Base-by-base conservation (phyloP, 176 grass and related monocot species). In the Aegilops tauschii region DNA sequence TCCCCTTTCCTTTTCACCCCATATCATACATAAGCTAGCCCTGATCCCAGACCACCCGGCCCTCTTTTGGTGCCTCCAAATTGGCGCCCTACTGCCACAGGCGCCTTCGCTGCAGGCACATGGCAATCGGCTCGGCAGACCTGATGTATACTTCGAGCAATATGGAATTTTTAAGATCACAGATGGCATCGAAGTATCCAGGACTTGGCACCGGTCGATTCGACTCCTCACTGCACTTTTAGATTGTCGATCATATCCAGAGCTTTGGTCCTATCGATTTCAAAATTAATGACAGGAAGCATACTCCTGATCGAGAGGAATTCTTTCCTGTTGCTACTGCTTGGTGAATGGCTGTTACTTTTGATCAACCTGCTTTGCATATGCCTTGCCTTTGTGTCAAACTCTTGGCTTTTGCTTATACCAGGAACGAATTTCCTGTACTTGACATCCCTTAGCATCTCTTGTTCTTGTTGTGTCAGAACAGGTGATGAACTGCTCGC, bases 361-460 rank as follows among this genome's bases (percentile, higher is more conserved):
- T 98, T 98, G 87, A 92, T 94, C 88, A 98, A 73, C 59, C 94
- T 92, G 65, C 85, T 86, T 49, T 99, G 84, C 73, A 81, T 85
- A 78, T 90, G 82, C 50, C 87, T 95, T 45, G 77, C 69, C 29
- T 74, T 87, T n/a, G 66, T 90, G 65, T 90, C 94, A 61, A 98
- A 95, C 90, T 98, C 94, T 85, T 98, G 97, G 73, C 97, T 98
- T 83, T 91, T 98, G 86, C 97, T 98, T 65, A 96, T 89, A 70
- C 97, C 94, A 20, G 97, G 97, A 62, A 92, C 84, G 69, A 96
- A 92, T 74, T 98, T 96, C 86, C 82, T 91, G 76, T 89, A 93
- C 61, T 94, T 98, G 65, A 98, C 97, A 52, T 90, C 90, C 65
- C 63, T 89, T 84, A 98, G 85, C 97, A 98, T 96, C 84, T 94